A percentile compares a stretch with the other conserved stretches of the same genome.
Conservation (phyloP, 2,329 filamentous ascomycete genomes). For the Leptographium galeiforme region DNA sequence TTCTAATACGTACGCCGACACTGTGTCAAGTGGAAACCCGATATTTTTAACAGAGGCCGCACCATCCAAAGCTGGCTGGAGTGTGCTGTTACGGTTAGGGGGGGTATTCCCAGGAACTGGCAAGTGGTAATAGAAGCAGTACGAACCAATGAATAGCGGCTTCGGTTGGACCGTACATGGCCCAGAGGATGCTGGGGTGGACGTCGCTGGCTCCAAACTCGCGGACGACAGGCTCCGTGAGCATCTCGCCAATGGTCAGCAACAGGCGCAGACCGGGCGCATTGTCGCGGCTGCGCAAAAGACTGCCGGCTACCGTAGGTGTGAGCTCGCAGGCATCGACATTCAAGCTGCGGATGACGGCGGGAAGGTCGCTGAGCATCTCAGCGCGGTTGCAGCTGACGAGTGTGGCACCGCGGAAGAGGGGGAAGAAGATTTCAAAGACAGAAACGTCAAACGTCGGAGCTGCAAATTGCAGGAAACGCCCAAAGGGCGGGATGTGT, state of each 20-base stretch:
- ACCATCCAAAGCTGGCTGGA: slow-evolving; percentile 49
- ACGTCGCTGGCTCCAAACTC: slow-evolving; percentile 57
- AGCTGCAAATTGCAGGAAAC: slow-evolving; percentile 84
- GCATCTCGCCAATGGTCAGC: slow-evolving; percentile 86
- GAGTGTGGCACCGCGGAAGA: slow-evolving; percentile 60
- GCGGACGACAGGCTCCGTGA: slow-evolving; percentile 60
- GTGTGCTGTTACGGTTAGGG: slow-evolving; percentile 36
- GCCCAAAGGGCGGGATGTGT: slow-evolving; percentile 60
- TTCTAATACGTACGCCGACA: slow-evolving; percentile 60
- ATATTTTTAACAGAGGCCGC: slow-evolving; percentile 53
- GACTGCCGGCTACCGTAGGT: slow-evolving; percentile 69
- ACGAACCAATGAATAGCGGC: slow-evolving; percentile 68
- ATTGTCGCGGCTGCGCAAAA: slow-evolving; percentile 53
- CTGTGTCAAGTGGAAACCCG: slow-evolving; percentile 65
- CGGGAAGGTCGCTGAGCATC: slow-evolving; percentile 64
- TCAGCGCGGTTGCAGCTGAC: slow-evolving; percentile 54
- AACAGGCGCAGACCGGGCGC: slow-evolving; percentile 58
- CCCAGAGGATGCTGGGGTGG: slow-evolving; percentile 58
- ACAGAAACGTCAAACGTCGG: slow-evolving; percentile 91
- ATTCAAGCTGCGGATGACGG: slow-evolving; percentile 46
- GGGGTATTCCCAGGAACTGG: not conserved
- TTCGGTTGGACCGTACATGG: slow-evolving; percentile 91
- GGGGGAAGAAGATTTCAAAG: slow-evolving; percentile 87
- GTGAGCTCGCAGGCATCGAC: slow-evolving; percentile 83
- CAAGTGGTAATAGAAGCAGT: not conserved